A percentile compares a stretch with the other conserved stretches of the same genome.
Evolutionary conservation across 2,329 filamentous ascomycete genomes (phyloP).

Genomic region (Tolypocladium amazonense): DNA sequence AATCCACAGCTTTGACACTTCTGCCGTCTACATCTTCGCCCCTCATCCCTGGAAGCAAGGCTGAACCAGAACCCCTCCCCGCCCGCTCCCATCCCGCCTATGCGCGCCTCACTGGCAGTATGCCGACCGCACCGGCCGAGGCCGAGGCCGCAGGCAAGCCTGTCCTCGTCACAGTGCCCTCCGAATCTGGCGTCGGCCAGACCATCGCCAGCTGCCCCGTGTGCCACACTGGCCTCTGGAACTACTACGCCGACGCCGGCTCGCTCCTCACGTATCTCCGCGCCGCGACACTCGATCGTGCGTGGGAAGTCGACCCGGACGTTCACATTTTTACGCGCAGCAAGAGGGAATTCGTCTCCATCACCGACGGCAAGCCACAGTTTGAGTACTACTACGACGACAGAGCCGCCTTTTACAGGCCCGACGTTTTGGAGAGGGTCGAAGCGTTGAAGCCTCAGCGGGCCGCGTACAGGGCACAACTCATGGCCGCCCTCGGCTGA

Average conservation of each 20-base stretch:
- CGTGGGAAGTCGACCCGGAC: conserved; percentile 27
- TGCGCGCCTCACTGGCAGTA: conserved; percentile 8
- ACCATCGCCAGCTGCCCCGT: conserved; percentile 29
- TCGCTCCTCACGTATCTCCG: conserved; percentile 25
- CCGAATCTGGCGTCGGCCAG: conserved; percentile 28
- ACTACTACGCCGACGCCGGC: conserved; percentile 24
- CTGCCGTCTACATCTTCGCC: not conserved
- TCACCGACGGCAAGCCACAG: conserved; percentile 23
- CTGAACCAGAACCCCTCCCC: not conserved
- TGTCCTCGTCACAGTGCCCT: conserved; percentile 20
- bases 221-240: conserved; percentile 30
- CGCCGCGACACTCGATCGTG: conserved; percentile 31
- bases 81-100: conserved; percentile 3
- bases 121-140: not conserved
- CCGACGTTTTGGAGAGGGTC: conserved; percentile 20
- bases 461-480: conserved; percentile 7
- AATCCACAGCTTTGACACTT: conserved; percentile 22
- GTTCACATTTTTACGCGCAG: conserved; percentile 32
- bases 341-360: conserved; percentile 25
- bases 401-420: conserved; percentile 18
- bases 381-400: conserved; percentile 25
- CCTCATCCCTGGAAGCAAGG: not conserved
- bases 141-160: conserved; percentile 2
- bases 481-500: conserved; percentile 5
- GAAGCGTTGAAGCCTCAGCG: conserved; percentile 12